Conservation (phyloP, 2,329 filamentous ascomycete species). For the Calonectria multiphialidica region DNA sequence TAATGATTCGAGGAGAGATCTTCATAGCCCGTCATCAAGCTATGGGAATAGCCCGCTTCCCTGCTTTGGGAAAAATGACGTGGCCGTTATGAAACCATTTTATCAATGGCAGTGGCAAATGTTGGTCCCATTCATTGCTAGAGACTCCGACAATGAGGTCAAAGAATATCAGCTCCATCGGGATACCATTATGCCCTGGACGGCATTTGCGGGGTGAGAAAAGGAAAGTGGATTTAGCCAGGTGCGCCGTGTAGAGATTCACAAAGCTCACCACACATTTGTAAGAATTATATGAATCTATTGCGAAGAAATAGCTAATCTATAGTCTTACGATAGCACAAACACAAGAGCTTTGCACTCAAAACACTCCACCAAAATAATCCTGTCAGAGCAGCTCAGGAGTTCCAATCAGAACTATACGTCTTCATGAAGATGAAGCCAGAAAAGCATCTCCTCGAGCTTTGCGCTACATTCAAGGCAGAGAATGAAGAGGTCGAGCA, state of each 20-base stretch:
- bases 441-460: constrained; percentile 16
- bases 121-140: not conserved
- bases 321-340: not conserved
- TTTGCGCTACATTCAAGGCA: constrained; percentile 17
- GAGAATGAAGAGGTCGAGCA: not conserved
- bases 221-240: not conserved
- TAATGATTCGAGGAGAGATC: not conserved
- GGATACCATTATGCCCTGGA: constrained; percentile 11
- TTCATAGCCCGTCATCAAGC: not conserved
- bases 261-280: constrained; percentile 5
- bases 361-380: not conserved
- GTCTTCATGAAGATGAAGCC: constrained; percentile 12
- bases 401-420: not conserved
- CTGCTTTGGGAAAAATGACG: not conserved
- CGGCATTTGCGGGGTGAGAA: not conserved
- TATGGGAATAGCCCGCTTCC: not conserved
- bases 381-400: not conserved
- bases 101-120: constrained; percentile 2
- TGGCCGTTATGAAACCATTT: not conserved
- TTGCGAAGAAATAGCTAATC: not conserved
- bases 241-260: constrained; percentile 4
- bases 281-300: not conserved
- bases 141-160: not conserved
- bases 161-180: constrained; percentile 12
- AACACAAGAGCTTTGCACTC: not conserved